Conservation (phyloP, 257 asterid genomes). For the Przewalskia tangutica region DNA sequence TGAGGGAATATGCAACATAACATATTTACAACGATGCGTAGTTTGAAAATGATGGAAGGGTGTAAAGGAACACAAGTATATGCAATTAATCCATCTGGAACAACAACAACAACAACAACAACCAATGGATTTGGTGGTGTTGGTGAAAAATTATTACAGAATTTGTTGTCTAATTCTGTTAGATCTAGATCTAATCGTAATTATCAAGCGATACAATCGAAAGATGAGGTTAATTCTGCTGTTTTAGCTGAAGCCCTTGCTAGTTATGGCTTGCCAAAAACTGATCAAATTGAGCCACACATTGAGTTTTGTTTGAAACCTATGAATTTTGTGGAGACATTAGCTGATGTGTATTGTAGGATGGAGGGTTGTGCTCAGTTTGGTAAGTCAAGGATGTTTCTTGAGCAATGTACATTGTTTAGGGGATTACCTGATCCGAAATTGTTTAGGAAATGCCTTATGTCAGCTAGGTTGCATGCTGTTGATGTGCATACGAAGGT, state of each 20-base stretch:
- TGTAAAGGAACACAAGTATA: constrained; percentile 54
- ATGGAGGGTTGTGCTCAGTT: constrained; percentile 43
- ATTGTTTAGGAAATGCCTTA: constrained; percentile 73
- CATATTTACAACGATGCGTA: constrained; percentile 61
- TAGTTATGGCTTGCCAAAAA: constrained; percentile 62
- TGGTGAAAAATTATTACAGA: constrained; percentile 64
- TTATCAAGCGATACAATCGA: constrained; percentile 30
- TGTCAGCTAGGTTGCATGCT: constrained; percentile 73
- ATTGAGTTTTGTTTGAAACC: constrained; percentile 68
- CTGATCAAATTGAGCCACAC: constrained; percentile 69
- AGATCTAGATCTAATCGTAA: constrained; percentile 56
- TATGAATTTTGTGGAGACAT: constrained; percentile 49
- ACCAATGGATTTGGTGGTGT: constrained; percentile 30
- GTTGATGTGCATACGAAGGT: constrained; percentile 86
- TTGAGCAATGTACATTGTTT: constrained; percentile 74
- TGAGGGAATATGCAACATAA: constrained; percentile 70
- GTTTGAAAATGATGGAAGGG: constrained; percentile 75
- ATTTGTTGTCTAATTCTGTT: constrained; percentile 51
- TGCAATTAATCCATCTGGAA: constrained; percentile 35
- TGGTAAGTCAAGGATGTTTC: constrained; percentile 44
- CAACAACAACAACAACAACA: background rate
- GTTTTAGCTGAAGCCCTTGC: constrained; percentile 52
- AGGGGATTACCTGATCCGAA: constrained; percentile 69
- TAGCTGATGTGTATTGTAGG: constrained; percentile 56
- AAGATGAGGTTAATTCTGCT: constrained; percentile 24